Conservation (phyloP, 2,329 filamentous ascomycete species). For the Leptographium wingfieldii region DNA sequence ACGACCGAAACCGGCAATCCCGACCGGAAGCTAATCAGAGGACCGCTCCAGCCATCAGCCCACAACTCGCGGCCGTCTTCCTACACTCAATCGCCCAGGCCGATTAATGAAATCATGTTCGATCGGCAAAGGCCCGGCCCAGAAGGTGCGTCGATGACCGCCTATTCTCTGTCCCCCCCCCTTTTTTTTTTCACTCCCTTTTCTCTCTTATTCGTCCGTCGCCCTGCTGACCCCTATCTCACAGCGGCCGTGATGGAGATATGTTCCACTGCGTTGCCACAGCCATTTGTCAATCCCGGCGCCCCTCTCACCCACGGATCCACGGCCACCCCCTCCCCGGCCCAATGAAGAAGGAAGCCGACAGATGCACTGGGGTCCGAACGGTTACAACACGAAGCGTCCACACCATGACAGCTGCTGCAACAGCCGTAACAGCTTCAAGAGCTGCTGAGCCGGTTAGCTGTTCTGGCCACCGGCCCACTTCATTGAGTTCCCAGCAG, state of each 20-base stretch:
- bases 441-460: too few species aligned
- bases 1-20: background rate
- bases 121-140: background rate
- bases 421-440: too few species aligned
- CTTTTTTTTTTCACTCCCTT: background rate
- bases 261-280: background rate
- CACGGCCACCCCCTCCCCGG: background rate
- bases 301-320: background rate
- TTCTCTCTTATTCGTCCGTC: background rate
- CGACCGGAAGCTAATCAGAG: background rate
- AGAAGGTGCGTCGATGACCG: background rate
- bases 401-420: background rate
- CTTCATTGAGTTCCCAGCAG: too few species aligned
- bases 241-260: background rate
- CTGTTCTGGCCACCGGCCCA: too few species aligned
- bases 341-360: background rate
- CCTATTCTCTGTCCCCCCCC: background rate
- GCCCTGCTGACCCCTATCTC: background rate
- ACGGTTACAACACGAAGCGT: background rate
- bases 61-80: background rate
- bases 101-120: background rate
- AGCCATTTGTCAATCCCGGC: background rate
- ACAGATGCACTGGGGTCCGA: background rate
- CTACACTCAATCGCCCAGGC: background rate
- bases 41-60: background rate